phyloP scores from a whole-genome alignment of 2,329 filamentous ascomycete genomes.

The Fusarium albosuccineum region DNA sequence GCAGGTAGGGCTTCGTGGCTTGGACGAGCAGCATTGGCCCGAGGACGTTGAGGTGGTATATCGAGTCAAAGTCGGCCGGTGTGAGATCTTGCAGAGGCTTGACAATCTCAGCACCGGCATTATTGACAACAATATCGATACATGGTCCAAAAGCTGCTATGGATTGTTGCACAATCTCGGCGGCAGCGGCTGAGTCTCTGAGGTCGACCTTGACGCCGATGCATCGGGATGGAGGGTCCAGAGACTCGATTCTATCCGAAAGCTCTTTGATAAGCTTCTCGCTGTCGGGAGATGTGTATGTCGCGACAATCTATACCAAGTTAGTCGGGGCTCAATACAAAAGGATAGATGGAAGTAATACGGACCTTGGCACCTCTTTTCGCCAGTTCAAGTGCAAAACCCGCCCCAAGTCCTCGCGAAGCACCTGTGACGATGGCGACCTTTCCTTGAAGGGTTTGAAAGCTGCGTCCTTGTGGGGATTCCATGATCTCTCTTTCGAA shows the following conservation, averaged over 20 bases:
- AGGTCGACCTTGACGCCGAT: constrained; percentile 23
- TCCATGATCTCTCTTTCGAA: constrained; percentile 5
- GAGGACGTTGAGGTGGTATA: constrained; percentile 35
- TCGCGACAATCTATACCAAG: constrained; percentile 16
- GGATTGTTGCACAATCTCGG: constrained; percentile 8
- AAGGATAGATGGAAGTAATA: fast-evolving
- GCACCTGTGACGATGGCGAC: constrained; percentile 31
- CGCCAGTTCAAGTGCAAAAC: constrained; percentile 31
- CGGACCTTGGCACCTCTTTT: constrained; percentile 28
- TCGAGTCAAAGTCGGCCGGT: constrained; percentile 19
- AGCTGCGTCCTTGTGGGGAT: not conserved
- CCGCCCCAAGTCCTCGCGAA: constrained; percentile 28
- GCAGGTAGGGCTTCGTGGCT: constrained; percentile 14
- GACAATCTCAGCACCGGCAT: constrained; percentile 31
- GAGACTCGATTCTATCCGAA: constrained; percentile 13
- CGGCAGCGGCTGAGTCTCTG: not conserved
- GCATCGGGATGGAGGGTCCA: constrained; percentile 17
- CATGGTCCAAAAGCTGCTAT: constrained; percentile 10
- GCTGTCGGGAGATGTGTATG: constrained; percentile 30
- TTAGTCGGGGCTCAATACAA: not conserved
- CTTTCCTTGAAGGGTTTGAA: constrained; percentile 30
- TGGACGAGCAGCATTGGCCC: constrained; percentile 29
- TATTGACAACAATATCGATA: constrained; percentile 29
- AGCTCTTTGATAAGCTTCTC: constrained; percentile 17
- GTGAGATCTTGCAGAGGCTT: constrained; percentile 19